These are phyloP conservation scores for Zygosaccharomyces siamensis DNA, from an alignment of 805 yeast genomes.

Conservation along the genomic window DNA sequence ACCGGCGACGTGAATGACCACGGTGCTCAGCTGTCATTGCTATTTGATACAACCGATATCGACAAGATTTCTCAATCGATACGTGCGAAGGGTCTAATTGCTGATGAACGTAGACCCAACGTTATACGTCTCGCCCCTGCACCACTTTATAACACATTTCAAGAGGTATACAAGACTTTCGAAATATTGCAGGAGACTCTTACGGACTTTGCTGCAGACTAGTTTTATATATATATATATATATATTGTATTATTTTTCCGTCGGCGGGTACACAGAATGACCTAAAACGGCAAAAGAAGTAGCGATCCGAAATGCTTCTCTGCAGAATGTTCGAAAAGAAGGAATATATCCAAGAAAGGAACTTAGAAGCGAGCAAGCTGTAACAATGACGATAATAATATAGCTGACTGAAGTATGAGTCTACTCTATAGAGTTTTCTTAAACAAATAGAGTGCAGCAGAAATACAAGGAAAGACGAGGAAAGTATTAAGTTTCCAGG, in stretches of 20 bases:
- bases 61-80: slow-evolving; percentile 49
- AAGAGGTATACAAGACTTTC: slow-evolving; percentile 51
- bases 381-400: background rate
- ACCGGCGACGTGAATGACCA: slow-evolving; percentile 54
- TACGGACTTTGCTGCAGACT: slow-evolving; percentile 5
- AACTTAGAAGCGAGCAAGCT: background rate
- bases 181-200: slow-evolving; percentile 42
- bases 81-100: slow-evolving; percentile 56
- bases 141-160: slow-evolving; percentile 75
- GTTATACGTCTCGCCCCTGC: slow-evolving; percentile 88
- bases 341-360: background rate
- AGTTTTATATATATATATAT: no score
- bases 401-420: background rate
- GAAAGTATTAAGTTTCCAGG: no score
- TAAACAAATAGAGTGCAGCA: background rate
- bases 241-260: background rate
- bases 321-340: slow-evolving; percentile 5
- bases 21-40: slow-evolving; percentile 80
- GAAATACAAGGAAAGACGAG: background rate
- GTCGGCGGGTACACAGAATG: slow-evolving; percentile 3
- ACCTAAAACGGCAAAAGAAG: slow-evolving; percentile 1
- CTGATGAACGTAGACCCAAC: slow-evolving; percentile 86
- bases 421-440: background rate
- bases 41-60: slow-evolving; percentile 64
- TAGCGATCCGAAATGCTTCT: slow-evolving; percentile 1